A percentile compares a stretch with the other conserved stretches of the same genome.
Evolutionary conservation across 768 basidiomycete genomes (phyloP).

Genomic region (Sistotremastrum suecicum): DNA sequence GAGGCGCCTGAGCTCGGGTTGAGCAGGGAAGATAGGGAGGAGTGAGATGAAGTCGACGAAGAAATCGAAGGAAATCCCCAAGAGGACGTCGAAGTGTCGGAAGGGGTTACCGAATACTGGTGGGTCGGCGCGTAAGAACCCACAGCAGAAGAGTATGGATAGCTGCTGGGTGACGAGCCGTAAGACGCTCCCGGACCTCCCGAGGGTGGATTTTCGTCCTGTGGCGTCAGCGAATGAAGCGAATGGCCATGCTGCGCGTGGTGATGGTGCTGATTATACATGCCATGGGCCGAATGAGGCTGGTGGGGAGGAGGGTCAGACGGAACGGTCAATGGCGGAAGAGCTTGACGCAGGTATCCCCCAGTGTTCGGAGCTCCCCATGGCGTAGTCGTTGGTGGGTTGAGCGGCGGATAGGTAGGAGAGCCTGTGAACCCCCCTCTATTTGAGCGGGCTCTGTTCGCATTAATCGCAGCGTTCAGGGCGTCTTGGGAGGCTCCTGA

Average conservation of each 20-base stretch:
- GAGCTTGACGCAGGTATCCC: conserved; percentile 34
- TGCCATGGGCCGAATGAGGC: conserved; percentile 24
- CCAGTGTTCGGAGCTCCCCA: conserved; percentile 42
- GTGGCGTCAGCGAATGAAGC: conserved; percentile 54
- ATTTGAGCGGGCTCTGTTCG: conserved; percentile 33
- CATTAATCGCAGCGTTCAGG: neutral
- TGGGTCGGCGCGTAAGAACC: too few relatives aligned
- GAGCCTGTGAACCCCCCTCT: conserved; percentile 61
- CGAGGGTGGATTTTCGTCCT: neutral
- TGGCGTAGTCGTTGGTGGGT: conserved; percentile 37
- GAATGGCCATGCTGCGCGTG: conserved; percentile 47
- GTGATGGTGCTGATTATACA: conserved; percentile 38
- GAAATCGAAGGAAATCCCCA: conserved; percentile 32
- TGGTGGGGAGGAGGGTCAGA: conserved; percentile 44
- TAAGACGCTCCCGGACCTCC: neutral
- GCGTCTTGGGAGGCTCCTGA: conserved; percentile 32
- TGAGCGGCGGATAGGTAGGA: conserved; percentile 62
- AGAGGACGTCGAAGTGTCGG: too few relatives aligned
- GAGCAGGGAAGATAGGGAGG: conserved; percentile 63
- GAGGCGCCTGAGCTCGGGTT: conserved; percentile 47
- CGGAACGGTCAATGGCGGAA: conserved; percentile 76
- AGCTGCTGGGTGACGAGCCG: too few relatives aligned
- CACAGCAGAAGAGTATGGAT: too few relatives aligned
- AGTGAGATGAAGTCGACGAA: conserved; percentile 38
- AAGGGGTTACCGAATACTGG: too few relatives aligned